Evolutionary conservation across 768 basidiomycete species (phyloP).

Genomic region (Crucibulum laeve): DNA sequence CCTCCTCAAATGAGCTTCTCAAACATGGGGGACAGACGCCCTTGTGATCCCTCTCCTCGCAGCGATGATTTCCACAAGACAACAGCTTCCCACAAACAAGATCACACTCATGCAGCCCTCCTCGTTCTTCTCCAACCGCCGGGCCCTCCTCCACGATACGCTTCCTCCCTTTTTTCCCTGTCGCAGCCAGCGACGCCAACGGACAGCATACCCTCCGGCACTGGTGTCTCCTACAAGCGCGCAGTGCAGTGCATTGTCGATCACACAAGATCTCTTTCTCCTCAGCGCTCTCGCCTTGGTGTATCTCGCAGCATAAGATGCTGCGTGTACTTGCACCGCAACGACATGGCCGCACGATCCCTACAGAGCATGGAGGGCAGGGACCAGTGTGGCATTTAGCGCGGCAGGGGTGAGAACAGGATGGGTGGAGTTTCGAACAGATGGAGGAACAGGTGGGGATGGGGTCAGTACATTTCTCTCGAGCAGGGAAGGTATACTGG

Average conservation of each 20-base stretch:
- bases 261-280: slow-evolving; percentile 73
- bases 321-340: slow-evolving; percentile 68
- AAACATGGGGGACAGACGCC: slow-evolving; percentile 82
- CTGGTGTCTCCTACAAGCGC: slow-evolving; percentile 83
- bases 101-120: slow-evolving; percentile 82
- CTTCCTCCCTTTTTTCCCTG: slow-evolving; percentile 60
- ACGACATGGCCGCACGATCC: slow-evolving; percentile 75
- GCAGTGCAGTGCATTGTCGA: slow-evolving; percentile 68
- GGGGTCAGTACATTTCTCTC: slow-evolving; percentile 59
- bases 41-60: slow-evolving; percentile 77
- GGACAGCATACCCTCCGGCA: slow-evolving; percentile 89
- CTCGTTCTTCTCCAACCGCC: slow-evolving; percentile 51
- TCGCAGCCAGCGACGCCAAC: slow-evolving; percentile 56
- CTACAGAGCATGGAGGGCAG: slow-evolving; percentile 76
- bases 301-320: slow-evolving; percentile 50
- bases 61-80: slow-evolving; percentile 73
- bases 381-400: slow-evolving; percentile 68
- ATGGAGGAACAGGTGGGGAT: slow-evolving; percentile 74
- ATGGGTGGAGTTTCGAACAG: slow-evolving; percentile 60
- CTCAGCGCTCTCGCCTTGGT: slow-evolving; percentile 24
- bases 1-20: slow-evolving; percentile 90
- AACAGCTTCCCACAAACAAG: slow-evolving; percentile 72
- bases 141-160: slow-evolving; percentile 23
- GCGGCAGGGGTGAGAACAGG: slow-evolving; percentile 75
- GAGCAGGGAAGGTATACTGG: slow-evolving; percentile 35